phyloP scores from a whole-genome alignment of 73 alveolate genomes.

The Uronychia setigera region DNA sequence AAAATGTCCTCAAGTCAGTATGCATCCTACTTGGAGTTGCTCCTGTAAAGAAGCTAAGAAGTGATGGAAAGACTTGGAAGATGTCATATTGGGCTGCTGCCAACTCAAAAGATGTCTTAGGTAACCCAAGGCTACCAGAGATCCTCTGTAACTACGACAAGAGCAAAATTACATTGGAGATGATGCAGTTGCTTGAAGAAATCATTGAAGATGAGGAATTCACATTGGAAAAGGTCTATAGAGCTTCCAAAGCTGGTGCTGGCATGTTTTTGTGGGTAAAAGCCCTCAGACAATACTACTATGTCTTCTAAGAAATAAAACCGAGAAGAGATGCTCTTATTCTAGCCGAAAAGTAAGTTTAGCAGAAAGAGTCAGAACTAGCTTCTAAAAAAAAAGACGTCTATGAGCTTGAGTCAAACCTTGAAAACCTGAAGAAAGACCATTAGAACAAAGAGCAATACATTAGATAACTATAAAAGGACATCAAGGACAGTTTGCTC shows the following conservation, averaged over 20 bases:
- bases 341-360: background rate
- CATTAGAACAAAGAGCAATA: background rate
- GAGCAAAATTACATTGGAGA: background rate
- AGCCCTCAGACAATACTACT: background rate
- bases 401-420: background rate
- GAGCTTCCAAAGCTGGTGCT: slow-evolving; percentile 76
- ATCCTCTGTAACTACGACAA: background rate
- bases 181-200: background rate
- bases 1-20: background rate
- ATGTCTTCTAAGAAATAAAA: slow-evolving; percentile 25
- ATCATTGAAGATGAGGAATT: slow-evolving; percentile 52
- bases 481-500: slow-evolving; percentile 4
- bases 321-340: slow-evolving; percentile 20
- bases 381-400: slow-evolving; percentile 26
- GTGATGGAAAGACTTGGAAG: background rate
- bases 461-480: background rate
- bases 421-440: background rate
- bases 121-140: background rate
- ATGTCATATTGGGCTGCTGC: slow-evolving; percentile 2
- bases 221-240: slow-evolving; percentile 62
- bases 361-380: background rate
- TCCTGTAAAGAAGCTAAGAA: background rate
- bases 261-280: slow-evolving; percentile 26
- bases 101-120: background rate
- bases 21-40: background rate